These are phyloP conservation scores for Pseudotsuga menziesii DNA, from an alignment of 75 land plant genomes.

Conservation along the genomic window DNA sequence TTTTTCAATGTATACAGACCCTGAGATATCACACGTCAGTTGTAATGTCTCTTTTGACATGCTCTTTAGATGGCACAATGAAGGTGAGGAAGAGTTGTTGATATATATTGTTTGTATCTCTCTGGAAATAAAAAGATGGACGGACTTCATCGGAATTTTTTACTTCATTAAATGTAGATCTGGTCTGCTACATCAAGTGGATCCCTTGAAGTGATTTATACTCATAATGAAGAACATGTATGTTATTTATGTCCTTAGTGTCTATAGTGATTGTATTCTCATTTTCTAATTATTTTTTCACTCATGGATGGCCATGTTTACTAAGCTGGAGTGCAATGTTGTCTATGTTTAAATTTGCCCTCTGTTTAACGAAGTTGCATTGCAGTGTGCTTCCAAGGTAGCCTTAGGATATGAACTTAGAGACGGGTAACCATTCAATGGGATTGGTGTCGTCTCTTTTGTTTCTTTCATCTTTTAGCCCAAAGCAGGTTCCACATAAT, in stretches of 20 bases:
- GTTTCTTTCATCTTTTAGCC: no score
- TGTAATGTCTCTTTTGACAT: conserved; percentile 88
- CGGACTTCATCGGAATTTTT: neutral
- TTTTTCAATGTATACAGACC: conserved; percentile 76
- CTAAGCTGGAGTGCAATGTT: no score
- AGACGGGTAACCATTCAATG: no score
- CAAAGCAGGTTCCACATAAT: no score
- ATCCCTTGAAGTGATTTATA: conserved; percentile 73
- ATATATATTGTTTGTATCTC: neutral
- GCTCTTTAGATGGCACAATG: conserved; percentile 81
- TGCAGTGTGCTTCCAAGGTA: no score
- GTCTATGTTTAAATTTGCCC: no score
- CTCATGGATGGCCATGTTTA: no score
- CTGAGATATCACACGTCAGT: conserved; percentile 75
- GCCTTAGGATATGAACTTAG: no score
- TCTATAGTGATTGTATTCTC: no score
- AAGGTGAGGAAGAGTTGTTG: conserved; percentile 44
- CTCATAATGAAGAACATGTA: conserved; percentile 81
- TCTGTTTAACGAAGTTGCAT: no score
- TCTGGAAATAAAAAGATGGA: neutral
- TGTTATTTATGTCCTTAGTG: conserved; percentile 8
- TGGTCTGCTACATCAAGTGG: conserved; percentile 80
- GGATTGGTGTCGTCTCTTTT: no score
- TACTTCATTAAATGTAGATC: conserved; percentile 37
- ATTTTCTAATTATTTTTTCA: no score